Evolutionary conservation across 192 early-diverging fungal species (phyloP).

Genomic region (Diversispora eburnea): DNA sequence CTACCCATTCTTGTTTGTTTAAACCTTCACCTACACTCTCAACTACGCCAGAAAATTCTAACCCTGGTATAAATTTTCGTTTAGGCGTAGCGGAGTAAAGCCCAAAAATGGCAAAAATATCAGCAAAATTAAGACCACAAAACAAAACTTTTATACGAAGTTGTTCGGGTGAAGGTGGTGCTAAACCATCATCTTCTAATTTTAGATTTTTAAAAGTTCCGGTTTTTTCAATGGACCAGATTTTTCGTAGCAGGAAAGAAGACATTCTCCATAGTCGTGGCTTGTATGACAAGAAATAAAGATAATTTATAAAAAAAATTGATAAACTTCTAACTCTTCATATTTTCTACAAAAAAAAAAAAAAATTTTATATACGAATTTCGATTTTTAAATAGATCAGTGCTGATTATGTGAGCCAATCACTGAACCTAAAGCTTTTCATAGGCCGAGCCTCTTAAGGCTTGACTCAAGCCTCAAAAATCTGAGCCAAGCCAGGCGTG

Average conservation of each 20-base stretch:
- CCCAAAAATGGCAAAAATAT: conserved; percentile 8
- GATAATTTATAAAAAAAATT: no score
- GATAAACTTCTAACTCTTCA: no score
- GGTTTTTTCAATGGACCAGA: not conserved
- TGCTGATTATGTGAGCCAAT: no score
- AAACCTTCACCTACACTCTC: conserved; percentile 22
- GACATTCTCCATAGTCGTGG: not conserved
- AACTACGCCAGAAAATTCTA: conserved; percentile 23
- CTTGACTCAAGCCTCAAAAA: no score
- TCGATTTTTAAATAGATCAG: no score
- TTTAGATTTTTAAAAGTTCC: conserved; percentile 14
- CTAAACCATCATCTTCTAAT: not conserved
- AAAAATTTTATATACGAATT: no score
- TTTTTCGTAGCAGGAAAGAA: not conserved
- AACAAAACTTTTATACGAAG: not conserved
- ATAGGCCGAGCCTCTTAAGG: no score
- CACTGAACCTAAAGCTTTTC: no score
- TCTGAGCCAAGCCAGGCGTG: no score
- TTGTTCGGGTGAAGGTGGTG: conserved; percentile 14
- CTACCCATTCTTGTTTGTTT: conserved; percentile 21
- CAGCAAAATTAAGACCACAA: conserved; percentile 18
- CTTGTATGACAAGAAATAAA: no score
- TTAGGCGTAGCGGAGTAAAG: conserved; percentile 17
- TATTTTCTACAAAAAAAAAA: no score
- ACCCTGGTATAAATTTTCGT: conserved; percentile 24